A percentile compares a stretch with the other conserved stretches of the same genome.
Evolutionary conservation across 345 rosid genomes (phyloP).

Genomic region (Aquilaria sinensis): DNA sequence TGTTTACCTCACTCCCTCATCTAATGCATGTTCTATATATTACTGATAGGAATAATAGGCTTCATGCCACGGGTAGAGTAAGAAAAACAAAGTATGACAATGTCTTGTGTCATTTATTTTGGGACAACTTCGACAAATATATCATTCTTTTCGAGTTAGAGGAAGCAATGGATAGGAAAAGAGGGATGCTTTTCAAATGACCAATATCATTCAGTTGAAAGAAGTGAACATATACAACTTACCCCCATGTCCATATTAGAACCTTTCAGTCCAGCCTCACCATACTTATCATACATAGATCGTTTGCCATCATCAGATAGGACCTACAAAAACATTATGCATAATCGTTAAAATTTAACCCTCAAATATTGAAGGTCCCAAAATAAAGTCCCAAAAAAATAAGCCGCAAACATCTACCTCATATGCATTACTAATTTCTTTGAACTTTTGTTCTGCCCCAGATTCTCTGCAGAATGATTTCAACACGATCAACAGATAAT

Average conservation of each 20-base stretch:
- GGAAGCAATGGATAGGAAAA: not conserved
- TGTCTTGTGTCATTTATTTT: too few relatives aligned
- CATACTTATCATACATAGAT: constrained; percentile 87
- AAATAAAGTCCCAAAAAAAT: constrained; percentile 9
- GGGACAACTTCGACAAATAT: constrained; percentile 4
- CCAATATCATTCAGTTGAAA: too few relatives aligned
- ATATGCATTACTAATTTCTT: constrained; percentile 97
- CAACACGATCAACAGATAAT: constrained; percentile 6
- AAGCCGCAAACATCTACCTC: constrained; percentile 52
- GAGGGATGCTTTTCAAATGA: too few relatives aligned
- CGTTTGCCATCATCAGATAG: constrained; percentile 95
- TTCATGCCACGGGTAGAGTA: too few relatives aligned
- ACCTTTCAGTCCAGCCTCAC: constrained; percentile 97
- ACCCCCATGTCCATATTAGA: constrained; percentile 98
- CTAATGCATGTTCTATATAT: too few relatives aligned
- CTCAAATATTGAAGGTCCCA: not conserved
- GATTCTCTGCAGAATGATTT: constrained; percentile 55
- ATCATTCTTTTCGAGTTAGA: not conserved
- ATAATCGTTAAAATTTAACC: constrained; percentile 4
- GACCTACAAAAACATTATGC: constrained; percentile 43
- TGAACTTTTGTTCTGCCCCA: constrained; percentile 88
- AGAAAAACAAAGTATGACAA: too few relatives aligned
- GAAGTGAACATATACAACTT: constrained; percentile 19
- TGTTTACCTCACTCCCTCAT: too few relatives aligned
- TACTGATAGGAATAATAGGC: too few relatives aligned